These are phyloP conservation scores for Starmerella vitae DNA, from an alignment of 805 yeast species.

Conservation along the genomic window DNA sequence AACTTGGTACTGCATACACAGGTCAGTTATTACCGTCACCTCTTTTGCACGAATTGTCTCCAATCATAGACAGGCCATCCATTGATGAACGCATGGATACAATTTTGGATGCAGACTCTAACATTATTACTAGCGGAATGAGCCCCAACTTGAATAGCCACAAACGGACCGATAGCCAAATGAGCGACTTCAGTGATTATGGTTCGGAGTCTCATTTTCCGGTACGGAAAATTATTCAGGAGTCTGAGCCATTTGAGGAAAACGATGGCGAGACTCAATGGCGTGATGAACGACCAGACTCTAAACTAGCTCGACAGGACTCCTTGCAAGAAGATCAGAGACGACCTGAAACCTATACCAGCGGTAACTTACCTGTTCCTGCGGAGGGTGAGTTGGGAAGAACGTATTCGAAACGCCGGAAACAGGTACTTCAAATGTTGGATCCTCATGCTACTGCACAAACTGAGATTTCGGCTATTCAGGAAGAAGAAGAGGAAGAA, in stretches of 20 bases:
- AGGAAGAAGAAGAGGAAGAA: slow-evolving; percentile 15
- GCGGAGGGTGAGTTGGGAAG: slow-evolving; percentile 13
- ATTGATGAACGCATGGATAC: slow-evolving; percentile 18
- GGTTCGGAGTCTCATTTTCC: slow-evolving; percentile 9
- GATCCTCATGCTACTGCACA: slow-evolving; percentile 16
- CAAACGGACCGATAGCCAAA: slow-evolving; percentile 12
- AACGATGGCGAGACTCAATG: slow-evolving; percentile 9
- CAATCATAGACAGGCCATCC: slow-evolving; percentile 12
- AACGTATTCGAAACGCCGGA: slow-evolving; percentile 20
- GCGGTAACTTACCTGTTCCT: slow-evolving; percentile 12
- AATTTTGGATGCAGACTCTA: slow-evolving; percentile 8
- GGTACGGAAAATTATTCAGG: neutral
- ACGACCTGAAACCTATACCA: slow-evolving; percentile 19
- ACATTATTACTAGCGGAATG: slow-evolving; percentile 9
- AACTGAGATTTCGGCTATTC: slow-evolving; percentile 5
- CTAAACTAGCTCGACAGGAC: slow-evolving; percentile 23
- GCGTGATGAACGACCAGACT: slow-evolving; percentile 5
- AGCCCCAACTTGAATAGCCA: slow-evolving; percentile 14
- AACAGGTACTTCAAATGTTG: slow-evolving; percentile 15
- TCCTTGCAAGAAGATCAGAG: slow-evolving; percentile 26
- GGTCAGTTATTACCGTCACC: slow-evolving; percentile 10
- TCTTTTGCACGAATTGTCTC: slow-evolving; percentile 2
- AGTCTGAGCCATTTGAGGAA: slow-evolving; percentile 1
- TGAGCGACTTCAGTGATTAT: slow-evolving; percentile 12
- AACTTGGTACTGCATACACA: slow-evolving; percentile 2